phyloP scores from a whole-genome alignment of 768 basidiomycete species.

The Lactarius hengduanensis region DNA sequence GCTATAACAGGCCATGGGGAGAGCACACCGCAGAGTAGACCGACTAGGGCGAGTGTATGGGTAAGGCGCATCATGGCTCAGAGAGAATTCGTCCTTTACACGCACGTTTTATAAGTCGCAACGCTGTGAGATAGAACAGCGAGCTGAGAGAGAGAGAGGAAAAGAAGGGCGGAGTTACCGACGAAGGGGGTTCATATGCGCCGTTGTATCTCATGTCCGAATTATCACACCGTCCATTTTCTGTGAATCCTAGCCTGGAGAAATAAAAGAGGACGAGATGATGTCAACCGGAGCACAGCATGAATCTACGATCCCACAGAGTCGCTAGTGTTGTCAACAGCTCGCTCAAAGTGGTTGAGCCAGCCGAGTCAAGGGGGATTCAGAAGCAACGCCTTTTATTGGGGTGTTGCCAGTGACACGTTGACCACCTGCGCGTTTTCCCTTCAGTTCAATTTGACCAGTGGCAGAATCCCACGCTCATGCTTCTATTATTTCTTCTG shows the following conservation, averaged over 20 bases:
- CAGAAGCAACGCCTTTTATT: not conserved
- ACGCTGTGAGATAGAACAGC: not conserved
- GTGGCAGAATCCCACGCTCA: no score
- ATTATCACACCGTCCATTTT: not conserved
- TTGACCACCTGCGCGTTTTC: no score
- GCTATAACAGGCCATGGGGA: not conserved
- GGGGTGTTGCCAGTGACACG: no score
- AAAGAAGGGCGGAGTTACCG: not conserved
- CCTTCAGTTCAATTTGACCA: not conserved
- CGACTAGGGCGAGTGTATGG: not conserved
- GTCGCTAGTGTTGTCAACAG: not conserved
- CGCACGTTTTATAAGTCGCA: constrained; percentile 3
- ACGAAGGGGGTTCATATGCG: not conserved
- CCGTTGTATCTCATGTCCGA: not conserved
- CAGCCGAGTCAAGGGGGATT: not conserved
- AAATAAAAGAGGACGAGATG: not conserved
- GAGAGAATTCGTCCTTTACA: not conserved
- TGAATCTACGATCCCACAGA: not conserved
- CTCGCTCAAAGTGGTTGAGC: not conserved
- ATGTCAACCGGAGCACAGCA: not conserved
- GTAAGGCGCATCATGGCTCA: not conserved
- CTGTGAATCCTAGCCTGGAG: not conserved
- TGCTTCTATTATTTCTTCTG: not conserved
- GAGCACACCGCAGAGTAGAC: constrained; percentile 6
- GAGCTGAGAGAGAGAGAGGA: not conserved